Evolutionary conservation across 2,329 filamentous ascomycete species (phyloP).

Genomic region (Pseudopithomyces maydicus): DNA sequence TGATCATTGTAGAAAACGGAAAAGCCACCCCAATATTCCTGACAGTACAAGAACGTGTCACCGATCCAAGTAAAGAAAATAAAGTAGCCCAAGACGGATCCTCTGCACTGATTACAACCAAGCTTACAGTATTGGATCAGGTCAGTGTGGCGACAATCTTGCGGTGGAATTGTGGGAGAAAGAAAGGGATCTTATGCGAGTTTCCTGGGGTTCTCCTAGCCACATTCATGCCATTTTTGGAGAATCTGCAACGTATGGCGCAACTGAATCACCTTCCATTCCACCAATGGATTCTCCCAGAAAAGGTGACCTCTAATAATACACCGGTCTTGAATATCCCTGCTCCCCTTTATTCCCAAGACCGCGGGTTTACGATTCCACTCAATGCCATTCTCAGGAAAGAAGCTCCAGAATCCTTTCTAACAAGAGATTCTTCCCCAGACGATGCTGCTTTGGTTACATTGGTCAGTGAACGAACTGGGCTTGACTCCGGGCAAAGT

Average conservation of each 20-base stretch:
- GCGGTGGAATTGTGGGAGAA: conserved; percentile 12
- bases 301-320: background rate
- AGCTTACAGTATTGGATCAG: conserved; percentile 21
- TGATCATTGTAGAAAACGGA: conserved; percentile 19
- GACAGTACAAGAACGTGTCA: conserved; percentile 19
- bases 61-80: conserved; percentile 11
- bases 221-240: conserved; percentile 36
- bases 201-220: conserved; percentile 34
- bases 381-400: conserved; percentile 20
- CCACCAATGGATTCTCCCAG: conserved; percentile 32
- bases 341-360: conserved; percentile 31
- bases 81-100: conserved; percentile 12
- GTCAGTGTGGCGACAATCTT: conserved; percentile 17
- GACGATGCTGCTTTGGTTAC: conserved; percentile 20
- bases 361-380: conserved; percentile 24
- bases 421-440: conserved; percentile 13
- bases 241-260: conserved; percentile 32
- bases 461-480: conserved; percentile 16
- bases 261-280: conserved; percentile 31
- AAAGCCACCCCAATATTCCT: conserved; percentile 33
- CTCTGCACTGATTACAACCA: conserved; percentile 18
- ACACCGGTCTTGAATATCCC: conserved; percentile 21
- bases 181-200: conserved; percentile 29
- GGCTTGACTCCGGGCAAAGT: conserved; percentile 58
- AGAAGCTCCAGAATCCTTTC: background rate